Percentiles rank a stretch among this genome's conserved stretches.
Evolutionary conservation across 106 monocot genomes (phyloP).

Genomic region (Dendrobium catenatum): DNA sequence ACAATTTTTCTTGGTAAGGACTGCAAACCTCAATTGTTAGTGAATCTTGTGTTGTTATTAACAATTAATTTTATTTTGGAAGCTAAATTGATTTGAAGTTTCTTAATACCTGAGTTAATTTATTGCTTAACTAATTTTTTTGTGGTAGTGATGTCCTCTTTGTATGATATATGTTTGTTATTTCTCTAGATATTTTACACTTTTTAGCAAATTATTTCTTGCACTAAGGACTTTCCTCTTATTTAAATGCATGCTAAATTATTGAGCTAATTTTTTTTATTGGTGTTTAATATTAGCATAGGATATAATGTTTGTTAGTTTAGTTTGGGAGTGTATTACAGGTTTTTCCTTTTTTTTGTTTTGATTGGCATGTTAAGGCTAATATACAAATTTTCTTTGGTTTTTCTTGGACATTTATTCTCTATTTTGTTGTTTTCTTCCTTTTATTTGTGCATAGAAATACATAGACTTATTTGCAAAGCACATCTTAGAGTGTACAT

Average conservation of each 20-base stretch:
- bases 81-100: neutral
- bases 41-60: neutral
- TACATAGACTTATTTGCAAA: no score
- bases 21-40: neutral
- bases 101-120: neutral
- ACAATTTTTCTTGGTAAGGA: neutral
- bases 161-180: neutral
- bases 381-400: no score
- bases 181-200: neutral
- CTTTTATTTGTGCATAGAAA: no score
- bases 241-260: neutral
- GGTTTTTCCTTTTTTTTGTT: no score
- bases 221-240: neutral
- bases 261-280: neutral
- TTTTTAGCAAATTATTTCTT: neutral
- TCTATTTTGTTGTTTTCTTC: no score
- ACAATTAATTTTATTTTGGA: neutral
- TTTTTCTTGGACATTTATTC: no score
- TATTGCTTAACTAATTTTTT: neutral
- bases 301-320: no score
- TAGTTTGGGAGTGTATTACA: no score
- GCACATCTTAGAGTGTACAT: no score
- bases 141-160: neutral
- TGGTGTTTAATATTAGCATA: no score
- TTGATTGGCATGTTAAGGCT: no score